Base-by-base conservation (phyloP, 2,329 filamentous ascomycete species). In the Cladosporium sphaerospermum region DNA sequence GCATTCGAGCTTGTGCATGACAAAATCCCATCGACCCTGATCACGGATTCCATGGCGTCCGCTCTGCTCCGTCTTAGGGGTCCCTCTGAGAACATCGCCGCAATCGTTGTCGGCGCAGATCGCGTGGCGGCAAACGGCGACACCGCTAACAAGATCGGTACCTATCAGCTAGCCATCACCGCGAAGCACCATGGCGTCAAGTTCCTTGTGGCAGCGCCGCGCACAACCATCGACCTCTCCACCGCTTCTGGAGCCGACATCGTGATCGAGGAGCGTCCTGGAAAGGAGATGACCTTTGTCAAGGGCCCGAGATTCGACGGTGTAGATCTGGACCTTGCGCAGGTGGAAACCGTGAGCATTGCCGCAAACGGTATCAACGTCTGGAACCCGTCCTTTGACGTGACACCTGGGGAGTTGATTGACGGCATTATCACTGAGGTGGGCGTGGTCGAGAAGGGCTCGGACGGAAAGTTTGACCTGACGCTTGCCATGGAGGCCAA, bases 61-160 rank as follows among this genome's bases (percentile, higher is more conserved):
- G 86, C 92, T 0, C 78, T 99, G 8, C 86, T 99, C 66, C 80
- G 79, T 19, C 74, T 80, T 43, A 83, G 83, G 61, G 73, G 78
- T 59, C 55, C 70, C 54, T 64, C 78, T 36, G 78, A 83, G 65
- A 83, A 85, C 63, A 88, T 99, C 55, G 80, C 83, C 5, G 92
- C 90, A 5, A 88, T 99, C 48, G 85, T 99, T 31, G 93, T 99
- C 0, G 93, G 93, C 28, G 93, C 93, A 2, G 93, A 99, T 69
- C 83, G 93, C 53, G 93, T 99, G 11, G 93, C 92, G 32, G 88
- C 90, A 47, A 99, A 99, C 64, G 93, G 93, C 31, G 93, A 99
- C 72, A 97, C 93, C 0, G 93, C 93, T 53, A 99, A 99, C 75
- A 99, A 99, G 76, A 95, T 99, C 57, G 93, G 93, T 48, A 99